Base-by-base conservation (phyloP, 306 rosid species). In the Astragalus glycyphyllos region DNA sequence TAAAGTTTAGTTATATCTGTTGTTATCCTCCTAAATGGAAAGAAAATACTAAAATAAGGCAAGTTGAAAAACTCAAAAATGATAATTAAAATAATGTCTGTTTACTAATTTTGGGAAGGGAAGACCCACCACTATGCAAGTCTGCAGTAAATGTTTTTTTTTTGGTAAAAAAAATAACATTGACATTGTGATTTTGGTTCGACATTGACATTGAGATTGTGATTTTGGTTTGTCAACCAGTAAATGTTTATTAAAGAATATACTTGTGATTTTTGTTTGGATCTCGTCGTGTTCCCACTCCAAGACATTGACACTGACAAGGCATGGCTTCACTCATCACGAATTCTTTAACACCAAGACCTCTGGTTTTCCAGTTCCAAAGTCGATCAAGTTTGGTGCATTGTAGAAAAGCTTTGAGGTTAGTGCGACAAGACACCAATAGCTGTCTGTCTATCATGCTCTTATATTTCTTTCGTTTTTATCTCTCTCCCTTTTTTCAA, bases 331-430 rank as follows among this genome's bases (percentile, higher is more conserved):
- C 59, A 51, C 1, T 37, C 11, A 62, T 4, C 46, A 3, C 11
- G 23, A 20, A 2, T 44, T 16, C 37, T 38, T 12, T 34, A 14
- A 57, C 31, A 55, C 65, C 65, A 53, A 29, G 6, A 45, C 17
- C 57, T 47, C 5, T 16, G 42, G 2, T 26, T 51, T 61, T 62
- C 51, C 34, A 6, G 23, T 35, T 71, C 16, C 54, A 13, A 4
- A 9, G 11, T 49, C 40, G 13, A 6, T 58, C 20, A 51, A 63
- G 11, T n/a, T 70, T 37, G 2, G 37, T 37, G 31, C 47, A 15
- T 37, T 59, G 3, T 9, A 2, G 40, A 14, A 61, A 29, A 58
- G 38, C 72, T 53, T 63, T 63, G 11, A 61, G 63, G 81, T 64
- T 59, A 51, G 54, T 23, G 2, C 2, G n/a, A n/a, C n/a, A n/a